These are phyloP conservation scores for Tetrastigma voinierianum DNA, from an alignment of 164 flowering plant species.

Conservation along the genomic window DNA sequence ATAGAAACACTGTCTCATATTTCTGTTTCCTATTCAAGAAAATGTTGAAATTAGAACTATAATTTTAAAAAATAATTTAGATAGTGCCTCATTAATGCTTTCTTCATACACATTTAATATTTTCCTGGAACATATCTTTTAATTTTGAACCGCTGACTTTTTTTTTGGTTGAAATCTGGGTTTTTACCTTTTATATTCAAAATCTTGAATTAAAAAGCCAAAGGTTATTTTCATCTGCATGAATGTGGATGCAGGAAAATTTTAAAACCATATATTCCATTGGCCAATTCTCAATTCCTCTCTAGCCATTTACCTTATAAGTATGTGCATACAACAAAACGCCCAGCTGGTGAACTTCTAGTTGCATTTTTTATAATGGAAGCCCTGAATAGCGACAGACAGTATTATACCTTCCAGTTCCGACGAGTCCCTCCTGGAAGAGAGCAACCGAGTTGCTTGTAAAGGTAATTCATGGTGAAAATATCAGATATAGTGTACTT, in stretches of 20 bases:
- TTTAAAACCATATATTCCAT: not conserved
- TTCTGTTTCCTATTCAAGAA: no score
- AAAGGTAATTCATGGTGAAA: slow-evolving; percentile 85
- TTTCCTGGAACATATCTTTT: not conserved
- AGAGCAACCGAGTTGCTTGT: slow-evolving; percentile 75
- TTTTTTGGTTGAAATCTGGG: not conserved
- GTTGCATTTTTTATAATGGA: not conserved
- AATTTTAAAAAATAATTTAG: slow-evolving; percentile 41
- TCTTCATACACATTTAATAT: no score
- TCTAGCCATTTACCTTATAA: no score
- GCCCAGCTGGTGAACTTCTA: no score
- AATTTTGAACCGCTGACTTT: no score
- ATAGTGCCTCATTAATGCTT: no score
- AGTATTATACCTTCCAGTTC: slow-evolving; percentile 49
- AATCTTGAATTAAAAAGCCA: not conserved
- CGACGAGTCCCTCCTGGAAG: slow-evolving; percentile 75
- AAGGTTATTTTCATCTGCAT: not conserved
- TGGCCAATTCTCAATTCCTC: not conserved
- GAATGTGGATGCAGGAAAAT: not conserved
- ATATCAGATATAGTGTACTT: slow-evolving; percentile 83
- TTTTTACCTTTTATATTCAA: not conserved
- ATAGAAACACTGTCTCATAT: no score
- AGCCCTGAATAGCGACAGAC: no score
- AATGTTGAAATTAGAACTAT: no score
- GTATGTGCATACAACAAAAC: no score